phyloP scores from a whole-genome alignment of 352 stramenopile species.

The Phytopythium montanum region DNA sequence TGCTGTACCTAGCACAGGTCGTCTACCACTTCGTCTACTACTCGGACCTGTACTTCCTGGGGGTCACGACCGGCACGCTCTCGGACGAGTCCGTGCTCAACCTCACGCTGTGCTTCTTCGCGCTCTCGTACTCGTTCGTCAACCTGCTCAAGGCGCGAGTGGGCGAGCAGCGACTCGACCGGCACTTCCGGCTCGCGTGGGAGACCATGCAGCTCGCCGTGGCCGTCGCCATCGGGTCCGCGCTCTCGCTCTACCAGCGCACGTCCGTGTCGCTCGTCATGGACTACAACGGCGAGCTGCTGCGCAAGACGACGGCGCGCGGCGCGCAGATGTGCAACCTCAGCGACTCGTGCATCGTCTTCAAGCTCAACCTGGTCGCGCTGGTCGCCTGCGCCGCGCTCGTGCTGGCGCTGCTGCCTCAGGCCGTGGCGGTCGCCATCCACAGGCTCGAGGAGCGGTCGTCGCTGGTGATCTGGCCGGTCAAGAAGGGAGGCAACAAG shows the following conservation, averaged over 20 bases:
- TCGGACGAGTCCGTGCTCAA: slow-evolving; percentile 18
- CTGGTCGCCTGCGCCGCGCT: slow-evolving; percentile 6
- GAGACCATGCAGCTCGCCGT: slow-evolving; percentile 22
- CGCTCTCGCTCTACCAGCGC: slow-evolving; percentile 12
- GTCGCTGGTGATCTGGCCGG: not conserved
- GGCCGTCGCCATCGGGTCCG: slow-evolving; percentile 5
- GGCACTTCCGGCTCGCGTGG: slow-evolving; percentile 23
- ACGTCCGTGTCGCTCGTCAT: slow-evolving; percentile 14
- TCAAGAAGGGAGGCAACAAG: not conserved
- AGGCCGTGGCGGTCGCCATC: not conserved
- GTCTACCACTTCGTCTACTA: slow-evolving; percentile 25
- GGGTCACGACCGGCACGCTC: slow-evolving; percentile 20
- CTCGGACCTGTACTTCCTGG: slow-evolving; percentile 25
- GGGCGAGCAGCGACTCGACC: slow-evolving; percentile 19
- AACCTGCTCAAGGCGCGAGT: slow-evolving; percentile 21
- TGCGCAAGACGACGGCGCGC: slow-evolving; percentile 23
- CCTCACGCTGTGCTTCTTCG: slow-evolving; percentile 23
- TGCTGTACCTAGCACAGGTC: slow-evolving; percentile 20
- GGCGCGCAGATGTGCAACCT: slow-evolving; percentile 19
- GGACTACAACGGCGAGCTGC: slow-evolving; percentile 23
- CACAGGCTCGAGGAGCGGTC: not conserved
- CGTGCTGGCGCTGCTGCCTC: not conserved
- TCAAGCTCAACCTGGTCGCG: slow-evolving; percentile 16
- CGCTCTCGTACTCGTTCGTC: slow-evolving; percentile 24
- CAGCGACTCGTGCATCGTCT: slow-evolving; percentile 25